These are phyloP conservation scores for Pichia sp. DNA, from an alignment of 1,139 yeast species.

Conservation along the genomic window DNA sequence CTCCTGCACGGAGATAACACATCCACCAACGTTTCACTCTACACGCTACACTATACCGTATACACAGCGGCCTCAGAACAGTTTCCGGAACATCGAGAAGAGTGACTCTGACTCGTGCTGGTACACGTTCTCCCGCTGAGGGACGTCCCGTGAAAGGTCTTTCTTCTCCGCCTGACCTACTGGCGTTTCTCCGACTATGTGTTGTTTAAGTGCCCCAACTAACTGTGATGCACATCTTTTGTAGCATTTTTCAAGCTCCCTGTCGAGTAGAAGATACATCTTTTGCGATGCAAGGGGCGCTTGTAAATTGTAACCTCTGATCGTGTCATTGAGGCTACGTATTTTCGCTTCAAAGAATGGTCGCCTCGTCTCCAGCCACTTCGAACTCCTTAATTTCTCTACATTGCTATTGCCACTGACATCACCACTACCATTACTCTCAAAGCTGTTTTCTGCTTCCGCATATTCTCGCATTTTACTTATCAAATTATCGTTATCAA, in stretches of 20 bases:
- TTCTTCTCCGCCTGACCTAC: too few species aligned
- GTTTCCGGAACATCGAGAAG: constrained; percentile 20
- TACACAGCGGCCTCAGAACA: constrained; percentile 3
- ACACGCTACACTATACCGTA: too few species aligned
- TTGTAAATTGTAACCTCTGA: constrained; percentile 71
- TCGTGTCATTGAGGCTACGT: constrained; percentile 44
- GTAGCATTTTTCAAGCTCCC: constrained; percentile 42
- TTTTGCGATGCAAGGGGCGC: constrained; percentile 74
- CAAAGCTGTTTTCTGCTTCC: too few species aligned
- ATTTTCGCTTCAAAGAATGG: constrained; percentile 40
- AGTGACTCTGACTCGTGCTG: constrained; percentile 26
- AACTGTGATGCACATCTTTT: constrained; percentile 26
- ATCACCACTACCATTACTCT: not conserved
- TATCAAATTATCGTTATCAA: constrained; percentile 11
- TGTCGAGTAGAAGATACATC: constrained; percentile 46
- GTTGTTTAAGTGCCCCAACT: constrained; percentile 21
- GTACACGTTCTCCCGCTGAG: constrained; percentile 20
- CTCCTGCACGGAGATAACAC: too few species aligned
- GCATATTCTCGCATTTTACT: constrained; percentile 16
- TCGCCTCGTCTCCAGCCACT: constrained; percentile 36
- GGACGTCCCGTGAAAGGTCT: too few species aligned
- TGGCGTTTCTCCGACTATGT: constrained; percentile 14
- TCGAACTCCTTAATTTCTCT: constrained; percentile 17
- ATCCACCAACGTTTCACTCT: too few species aligned
- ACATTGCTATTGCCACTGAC: constrained; percentile 6